Percentiles rank a stretch among this genome's conserved stretches.
phyloP scores from a whole-genome alignment of 1,284 basidiomycete species.

The Fistulinella cinereoalba region DNA sequence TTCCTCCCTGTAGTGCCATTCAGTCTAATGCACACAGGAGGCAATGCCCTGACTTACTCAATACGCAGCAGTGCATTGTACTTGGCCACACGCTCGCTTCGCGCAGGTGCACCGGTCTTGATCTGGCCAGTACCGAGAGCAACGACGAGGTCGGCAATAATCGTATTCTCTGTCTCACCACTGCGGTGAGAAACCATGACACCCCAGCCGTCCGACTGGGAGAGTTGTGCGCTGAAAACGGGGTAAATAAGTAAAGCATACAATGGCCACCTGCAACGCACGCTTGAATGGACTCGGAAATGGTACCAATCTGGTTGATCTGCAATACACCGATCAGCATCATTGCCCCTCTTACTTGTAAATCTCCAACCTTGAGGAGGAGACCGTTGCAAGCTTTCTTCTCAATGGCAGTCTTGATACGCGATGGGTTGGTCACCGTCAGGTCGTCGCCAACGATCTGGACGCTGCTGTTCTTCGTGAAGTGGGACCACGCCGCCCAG shows the following conservation, averaged over 20 bases:
- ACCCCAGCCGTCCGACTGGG: conserved; percentile 97
- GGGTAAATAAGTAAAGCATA: conserved; percentile 1
- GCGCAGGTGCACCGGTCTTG: conserved; percentile 97
- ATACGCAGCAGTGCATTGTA: conserved; percentile 90
- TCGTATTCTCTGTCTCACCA: conserved; percentile 94
- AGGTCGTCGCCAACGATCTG: conserved; percentile 98
- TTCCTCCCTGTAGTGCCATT: conserved; percentile 62
- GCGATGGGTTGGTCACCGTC: conserved; percentile 96
- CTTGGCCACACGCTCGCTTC: conserved; percentile 93
- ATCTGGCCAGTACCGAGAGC: conserved; percentile 94
- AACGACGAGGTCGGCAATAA: conserved; percentile 96
- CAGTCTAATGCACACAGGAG: conserved; percentile 10
- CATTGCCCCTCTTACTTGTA: not conserved
- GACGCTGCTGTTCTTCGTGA: conserved; percentile 74
- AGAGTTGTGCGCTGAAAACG: conserved; percentile 78
- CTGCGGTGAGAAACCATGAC: conserved; percentile 99
- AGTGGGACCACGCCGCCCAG: conserved; percentile 97
- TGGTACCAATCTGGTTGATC: conserved; percentile 99
- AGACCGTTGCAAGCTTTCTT: conserved; percentile 99
- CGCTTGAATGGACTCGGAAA: conserved; percentile 98
- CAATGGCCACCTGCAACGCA: conserved; percentile 38
- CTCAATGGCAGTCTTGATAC: conserved; percentile 99
- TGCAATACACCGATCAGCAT: conserved; percentile 19
- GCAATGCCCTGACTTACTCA: conserved; percentile 56
- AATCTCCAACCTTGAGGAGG: conserved; percentile 77